phyloP scores from a whole-genome alignment of 2,329 filamentous ascomycete genomes.

The Epichloe sp. region DNA sequence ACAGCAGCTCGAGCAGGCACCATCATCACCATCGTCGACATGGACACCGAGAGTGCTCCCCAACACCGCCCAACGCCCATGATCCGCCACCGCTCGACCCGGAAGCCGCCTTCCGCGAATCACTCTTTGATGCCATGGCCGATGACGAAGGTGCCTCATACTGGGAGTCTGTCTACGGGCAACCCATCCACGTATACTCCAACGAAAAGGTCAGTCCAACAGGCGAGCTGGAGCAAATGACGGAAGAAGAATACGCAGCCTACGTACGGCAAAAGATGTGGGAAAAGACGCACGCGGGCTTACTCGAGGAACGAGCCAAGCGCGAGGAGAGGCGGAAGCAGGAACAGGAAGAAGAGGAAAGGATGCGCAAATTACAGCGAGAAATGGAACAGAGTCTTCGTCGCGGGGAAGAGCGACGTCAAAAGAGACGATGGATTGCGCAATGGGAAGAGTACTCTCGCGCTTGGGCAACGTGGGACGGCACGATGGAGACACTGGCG shows the following conservation, averaged over 20 bases:
- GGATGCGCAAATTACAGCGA: slow-evolving; percentile 37
- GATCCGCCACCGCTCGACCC: slow-evolving; percentile 42
- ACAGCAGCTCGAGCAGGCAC: slow-evolving; percentile 12
- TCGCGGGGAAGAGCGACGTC: slow-evolving; percentile 50
- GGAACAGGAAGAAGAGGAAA: slow-evolving; percentile 37
- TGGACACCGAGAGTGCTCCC: slow-evolving; percentile 26
- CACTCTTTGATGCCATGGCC: slow-evolving; percentile 89
- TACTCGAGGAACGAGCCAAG: slow-evolving; percentile 61
- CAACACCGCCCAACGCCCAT: slow-evolving; percentile 34
- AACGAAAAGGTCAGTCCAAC: slow-evolving; percentile 29
- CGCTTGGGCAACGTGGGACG: slow-evolving; percentile 48
- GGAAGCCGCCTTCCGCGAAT: slow-evolving; percentile 75
- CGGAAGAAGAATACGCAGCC: slow-evolving; percentile 79
- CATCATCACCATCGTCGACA: slow-evolving; percentile 19
- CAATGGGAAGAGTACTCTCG: slow-evolving; percentile 52
- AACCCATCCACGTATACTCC: slow-evolving; percentile 75
- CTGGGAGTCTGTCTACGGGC: slow-evolving; percentile 94
- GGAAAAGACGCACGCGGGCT: slow-evolving; percentile 80
- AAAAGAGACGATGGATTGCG: slow-evolving; percentile 38
- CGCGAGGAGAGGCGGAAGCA: slow-evolving; percentile 40
- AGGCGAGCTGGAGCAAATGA: slow-evolving; percentile 67
- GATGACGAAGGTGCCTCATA: slow-evolving; percentile 93
- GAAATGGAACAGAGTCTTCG: slow-evolving; percentile 58
- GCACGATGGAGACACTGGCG: slow-evolving; percentile 29
- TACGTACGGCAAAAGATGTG: slow-evolving; percentile 87